Conservation (phyloP, 495 filamentous ascomycete genomes). For the Parathielavia appendiculata region DNA sequence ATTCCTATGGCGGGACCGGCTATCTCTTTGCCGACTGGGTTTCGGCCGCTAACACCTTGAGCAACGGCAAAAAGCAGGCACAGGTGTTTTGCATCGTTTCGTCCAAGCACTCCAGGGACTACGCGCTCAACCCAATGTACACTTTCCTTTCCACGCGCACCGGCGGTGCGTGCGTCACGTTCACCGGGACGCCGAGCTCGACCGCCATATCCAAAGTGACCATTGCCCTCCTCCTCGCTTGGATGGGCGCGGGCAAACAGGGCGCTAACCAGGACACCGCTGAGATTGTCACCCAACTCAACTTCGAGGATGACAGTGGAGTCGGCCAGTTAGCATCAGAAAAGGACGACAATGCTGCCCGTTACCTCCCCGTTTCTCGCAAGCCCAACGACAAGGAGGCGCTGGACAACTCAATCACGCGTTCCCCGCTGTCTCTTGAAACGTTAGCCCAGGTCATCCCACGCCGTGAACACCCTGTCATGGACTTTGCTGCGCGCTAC, state of each 20-base stretch:
- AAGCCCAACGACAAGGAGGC: slow-evolving; percentile 17
- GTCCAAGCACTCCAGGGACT: background rate
- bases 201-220: slow-evolving; percentile 39
- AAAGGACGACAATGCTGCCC: slow-evolving; percentile 9
- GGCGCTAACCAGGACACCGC: slow-evolving; percentile 14
- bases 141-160: slow-evolving; percentile 38
- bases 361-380: slow-evolving; percentile 16
- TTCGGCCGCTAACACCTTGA: slow-evolving; percentile 28
- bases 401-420: slow-evolving; percentile 18
- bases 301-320: slow-evolving; percentile 17
- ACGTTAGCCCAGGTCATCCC: slow-evolving; percentile 29
- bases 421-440: slow-evolving; percentile 20
- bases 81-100: slow-evolving; percentile 38
- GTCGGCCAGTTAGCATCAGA: slow-evolving; percentile 19
- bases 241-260: slow-evolving; percentile 44
- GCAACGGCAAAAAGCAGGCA: slow-evolving; percentile 31
- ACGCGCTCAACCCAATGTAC: slow-evolving; percentile 25
- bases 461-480: slow-evolving; percentile 20
- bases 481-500: slow-evolving; percentile 39
- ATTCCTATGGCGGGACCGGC: slow-evolving; percentile 30
- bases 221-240: slow-evolving; percentile 39
- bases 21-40: slow-evolving; percentile 40
- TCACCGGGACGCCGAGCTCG: slow-evolving; percentile 18
- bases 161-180: slow-evolving; percentile 34
- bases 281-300: slow-evolving; percentile 16